Conservation (phyloP, 352 stramenopile species). For the Phytophthora parvispora region DNA sequence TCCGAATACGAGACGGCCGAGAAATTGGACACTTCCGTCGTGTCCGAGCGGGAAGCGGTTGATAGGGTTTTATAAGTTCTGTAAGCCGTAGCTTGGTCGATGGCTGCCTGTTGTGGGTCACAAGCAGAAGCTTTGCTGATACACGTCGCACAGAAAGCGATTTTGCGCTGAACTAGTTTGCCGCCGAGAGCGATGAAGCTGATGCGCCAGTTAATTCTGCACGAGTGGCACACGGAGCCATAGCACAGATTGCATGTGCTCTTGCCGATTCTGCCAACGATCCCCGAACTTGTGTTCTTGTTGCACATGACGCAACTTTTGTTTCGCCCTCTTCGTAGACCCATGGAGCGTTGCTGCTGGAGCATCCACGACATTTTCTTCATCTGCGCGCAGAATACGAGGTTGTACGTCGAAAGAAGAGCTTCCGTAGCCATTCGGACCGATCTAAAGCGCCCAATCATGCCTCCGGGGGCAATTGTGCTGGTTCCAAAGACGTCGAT, state of each 20-base stretch:
- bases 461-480: slow-evolving; percentile 30
- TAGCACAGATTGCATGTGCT: slow-evolving; percentile 28
- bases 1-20: not conserved
- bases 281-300: slow-evolving; percentile 11
- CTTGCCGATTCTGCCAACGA: slow-evolving; percentile 22
- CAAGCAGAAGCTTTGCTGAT: slow-evolving; percentile 16
- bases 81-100: slow-evolving; percentile 4
- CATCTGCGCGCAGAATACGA: slow-evolving; percentile 38
- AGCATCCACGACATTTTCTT: slow-evolving; percentile 35
- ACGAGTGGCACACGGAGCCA: slow-evolving; percentile 22
- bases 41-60: slow-evolving; percentile 1
- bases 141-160: slow-evolving; percentile 39
- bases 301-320: slow-evolving; percentile 16
- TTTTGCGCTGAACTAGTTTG: slow-evolving; percentile 22
- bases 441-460: not conserved
- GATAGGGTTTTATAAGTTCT: not conserved
- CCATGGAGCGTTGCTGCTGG: slow-evolving; percentile 12
- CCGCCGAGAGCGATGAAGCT: slow-evolving; percentile 28
- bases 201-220: slow-evolving; percentile 28
- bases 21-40: slow-evolving; percentile 3
- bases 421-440: not conserved
- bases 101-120: slow-evolving; percentile 8
- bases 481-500: slow-evolving; percentile 53
- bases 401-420: slow-evolving; percentile 25
- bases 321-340: slow-evolving; percentile 11